Percentiles rank a stretch among this genome's conserved stretches.
Conservation (phyloP, 345 rosid species). For the Brassica nigra region DNA sequence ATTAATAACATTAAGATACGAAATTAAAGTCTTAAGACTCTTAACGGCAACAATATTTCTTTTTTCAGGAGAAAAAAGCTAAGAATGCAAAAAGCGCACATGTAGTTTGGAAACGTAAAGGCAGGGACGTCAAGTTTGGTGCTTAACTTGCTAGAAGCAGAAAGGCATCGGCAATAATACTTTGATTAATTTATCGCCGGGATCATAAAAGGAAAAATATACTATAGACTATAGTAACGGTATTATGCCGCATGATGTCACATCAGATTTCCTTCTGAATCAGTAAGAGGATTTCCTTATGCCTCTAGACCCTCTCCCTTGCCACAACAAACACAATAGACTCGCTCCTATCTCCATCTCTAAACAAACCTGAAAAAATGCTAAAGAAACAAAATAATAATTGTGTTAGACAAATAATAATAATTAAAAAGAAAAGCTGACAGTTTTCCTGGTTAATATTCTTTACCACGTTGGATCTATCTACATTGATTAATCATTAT, state of each 20-base stretch:
- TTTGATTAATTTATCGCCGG: background rate
- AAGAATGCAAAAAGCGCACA: conserved; percentile 35
- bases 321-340: conserved; percentile 13
- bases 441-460: conserved; percentile 42
- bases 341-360: conserved; percentile 33
- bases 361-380: conserved; percentile 28
- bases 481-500: conserved; percentile 32
- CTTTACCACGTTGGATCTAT: conserved; percentile 44
- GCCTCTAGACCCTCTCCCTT: conserved; percentile 34
- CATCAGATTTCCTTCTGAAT: conserved; percentile 14
- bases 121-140: conserved; percentile 32
- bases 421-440: conserved; percentile 35
- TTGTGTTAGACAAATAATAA: background rate
- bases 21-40: conserved; percentile 28
- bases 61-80: background rate
- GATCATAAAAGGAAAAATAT: background rate
- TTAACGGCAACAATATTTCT: conserved; percentile 32
- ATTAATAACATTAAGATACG: conserved; percentile 13
- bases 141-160: conserved; percentile 45
- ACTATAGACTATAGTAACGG: conserved; percentile 17
- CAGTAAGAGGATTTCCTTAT: conserved; percentile 23
- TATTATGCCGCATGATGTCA: background rate
- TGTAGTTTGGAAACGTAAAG: conserved; percentile 48
- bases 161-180: conserved; percentile 37
- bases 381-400: background rate